Conservation (phyloP, 306 rosid genomes). For the Vachellia collinsii region DNA sequence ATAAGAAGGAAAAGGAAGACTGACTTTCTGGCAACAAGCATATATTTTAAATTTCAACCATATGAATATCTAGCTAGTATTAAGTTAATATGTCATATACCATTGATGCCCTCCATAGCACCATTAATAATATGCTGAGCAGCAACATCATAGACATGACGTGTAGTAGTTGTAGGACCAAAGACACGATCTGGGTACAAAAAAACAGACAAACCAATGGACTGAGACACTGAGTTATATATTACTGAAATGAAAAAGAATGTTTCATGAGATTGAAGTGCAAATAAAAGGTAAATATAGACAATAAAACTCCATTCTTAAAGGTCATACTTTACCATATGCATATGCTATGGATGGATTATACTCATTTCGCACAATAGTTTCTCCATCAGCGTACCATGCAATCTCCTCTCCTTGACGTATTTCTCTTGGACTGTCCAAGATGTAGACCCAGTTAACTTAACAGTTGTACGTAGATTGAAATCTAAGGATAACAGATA, state of each 20-base stretch:
- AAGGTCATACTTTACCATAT: slow-evolving; percentile 62
- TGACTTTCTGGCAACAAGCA: slow-evolving; percentile 26
- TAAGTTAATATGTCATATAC: slow-evolving; percentile 54
- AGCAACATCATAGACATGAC: slow-evolving; percentile 96
- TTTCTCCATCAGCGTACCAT: slow-evolving; percentile 99
- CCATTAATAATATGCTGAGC: slow-evolving; percentile 92
- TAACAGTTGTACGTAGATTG: slow-evolving; percentile 24
- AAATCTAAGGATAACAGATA: slow-evolving; percentile 11
- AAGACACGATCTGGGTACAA: slow-evolving; percentile 77
- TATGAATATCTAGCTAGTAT: slow-evolving; percentile 33
- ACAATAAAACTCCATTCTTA: slow-evolving; percentile 27
- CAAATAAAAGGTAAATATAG: slow-evolving; percentile 13
- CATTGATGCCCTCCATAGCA: slow-evolving; percentile 97
- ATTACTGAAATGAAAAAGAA: slow-evolving; percentile 27
- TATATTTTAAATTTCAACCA: slow-evolving; percentile 24
- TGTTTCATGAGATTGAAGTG: slow-evolving; percentile 10
- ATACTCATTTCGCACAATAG: slow-evolving; percentile 86
- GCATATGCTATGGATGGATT: slow-evolving; percentile 95
- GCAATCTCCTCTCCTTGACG: slow-evolving; percentile 98
- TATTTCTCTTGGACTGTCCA: slow-evolving; percentile 80
- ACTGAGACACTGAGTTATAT: slow-evolving; percentile 15
- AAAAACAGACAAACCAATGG: slow-evolving; percentile 30
- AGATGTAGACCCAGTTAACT: slow-evolving; percentile 42
- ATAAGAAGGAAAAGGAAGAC: slow-evolving; percentile 24
- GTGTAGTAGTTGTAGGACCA: slow-evolving; percentile 98